Conservation (phyloP, 257 asterid genomes). For the Fraxinus quadrangulata region DNA sequence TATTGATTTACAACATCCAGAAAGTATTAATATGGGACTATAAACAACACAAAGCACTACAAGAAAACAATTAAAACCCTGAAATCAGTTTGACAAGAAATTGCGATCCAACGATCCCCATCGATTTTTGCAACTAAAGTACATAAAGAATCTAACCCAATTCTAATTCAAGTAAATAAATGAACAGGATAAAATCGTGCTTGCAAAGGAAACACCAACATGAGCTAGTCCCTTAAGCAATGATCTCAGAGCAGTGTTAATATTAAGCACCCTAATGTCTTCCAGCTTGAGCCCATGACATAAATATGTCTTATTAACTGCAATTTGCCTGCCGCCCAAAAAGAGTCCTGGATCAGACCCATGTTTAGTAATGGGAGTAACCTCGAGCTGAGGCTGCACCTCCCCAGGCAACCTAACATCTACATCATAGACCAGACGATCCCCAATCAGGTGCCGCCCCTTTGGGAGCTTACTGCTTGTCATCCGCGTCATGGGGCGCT, state of each 20-base stretch:
- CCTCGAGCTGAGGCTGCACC: slow-evolving; percentile 98
- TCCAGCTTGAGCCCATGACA: slow-evolving; percentile 92
- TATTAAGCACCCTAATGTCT: slow-evolving; percentile 80
- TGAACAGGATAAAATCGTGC: background rate
- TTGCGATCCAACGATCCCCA: background rate
- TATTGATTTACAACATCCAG: background rate
- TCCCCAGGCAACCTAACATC: slow-evolving; percentile 82
- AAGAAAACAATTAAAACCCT: background rate
- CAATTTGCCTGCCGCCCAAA: slow-evolving; percentile 79
- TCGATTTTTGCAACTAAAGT: background rate
- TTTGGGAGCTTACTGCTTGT: slow-evolving; percentile 83
- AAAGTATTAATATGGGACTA: background rate
- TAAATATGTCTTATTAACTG: slow-evolving; percentile 85
- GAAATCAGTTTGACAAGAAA: background rate
- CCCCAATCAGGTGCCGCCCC: slow-evolving; percentile 78
- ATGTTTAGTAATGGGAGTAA: slow-evolving; percentile 93
- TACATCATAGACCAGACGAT: slow-evolving; percentile 62
- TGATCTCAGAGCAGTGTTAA: slow-evolving; percentile 88
- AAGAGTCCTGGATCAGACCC: slow-evolving; percentile 92
- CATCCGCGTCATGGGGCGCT: slow-evolving; percentile 67
- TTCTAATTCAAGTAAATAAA: background rate
- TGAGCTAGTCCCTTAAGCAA: slow-evolving; percentile 89
- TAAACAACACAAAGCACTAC: background rate
- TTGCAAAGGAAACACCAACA: slow-evolving; percentile 42
- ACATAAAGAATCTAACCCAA: background rate